These are phyloP conservation scores for Mycena venus DNA, from an alignment of 768 basidiomycete species.

Conservation along the genomic window DNA sequence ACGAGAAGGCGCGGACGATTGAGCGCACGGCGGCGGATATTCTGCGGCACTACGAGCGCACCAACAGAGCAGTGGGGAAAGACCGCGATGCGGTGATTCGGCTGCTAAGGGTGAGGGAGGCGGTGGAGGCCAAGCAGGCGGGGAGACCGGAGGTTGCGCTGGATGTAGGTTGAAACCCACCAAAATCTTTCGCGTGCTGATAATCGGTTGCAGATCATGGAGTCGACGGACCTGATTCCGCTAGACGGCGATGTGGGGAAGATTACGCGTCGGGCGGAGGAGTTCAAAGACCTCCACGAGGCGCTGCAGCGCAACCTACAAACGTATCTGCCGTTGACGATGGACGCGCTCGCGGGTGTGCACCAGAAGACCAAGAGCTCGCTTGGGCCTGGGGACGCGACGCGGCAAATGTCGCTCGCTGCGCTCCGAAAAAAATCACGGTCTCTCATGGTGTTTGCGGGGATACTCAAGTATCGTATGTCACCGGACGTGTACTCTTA, in stretches of 20 bases:
- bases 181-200: neutral
- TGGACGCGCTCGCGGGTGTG: constrained; percentile 90
- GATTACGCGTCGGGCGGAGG: constrained; percentile 88
- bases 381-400: constrained; percentile 74
- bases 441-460: constrained; percentile 90
- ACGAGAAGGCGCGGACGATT: constrained; percentile 75
- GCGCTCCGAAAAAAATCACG: constrained; percentile 84
- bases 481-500: constrained; percentile 92
- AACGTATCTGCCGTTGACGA: constrained; percentile 87
- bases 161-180: constrained; percentile 66
- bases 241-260: constrained; percentile 87
- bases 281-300: constrained; percentile 90
- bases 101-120: constrained; percentile 85
- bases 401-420: constrained; percentile 81
- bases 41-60: constrained; percentile 83
- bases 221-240: constrained; percentile 89
- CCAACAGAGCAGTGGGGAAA: constrained; percentile 78
- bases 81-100: constrained; percentile 82
- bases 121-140: constrained; percentile 79
- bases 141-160: constrained; percentile 84
- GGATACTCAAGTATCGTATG: constrained; percentile 90
- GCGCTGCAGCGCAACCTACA: constrained; percentile 92
- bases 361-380: constrained; percentile 84
- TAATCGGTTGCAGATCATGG: constrained; percentile 73
- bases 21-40: constrained; percentile 86